Conservation (phyloP, 768 basidiomycete species). For the Phylloporus arenicola region DNA sequence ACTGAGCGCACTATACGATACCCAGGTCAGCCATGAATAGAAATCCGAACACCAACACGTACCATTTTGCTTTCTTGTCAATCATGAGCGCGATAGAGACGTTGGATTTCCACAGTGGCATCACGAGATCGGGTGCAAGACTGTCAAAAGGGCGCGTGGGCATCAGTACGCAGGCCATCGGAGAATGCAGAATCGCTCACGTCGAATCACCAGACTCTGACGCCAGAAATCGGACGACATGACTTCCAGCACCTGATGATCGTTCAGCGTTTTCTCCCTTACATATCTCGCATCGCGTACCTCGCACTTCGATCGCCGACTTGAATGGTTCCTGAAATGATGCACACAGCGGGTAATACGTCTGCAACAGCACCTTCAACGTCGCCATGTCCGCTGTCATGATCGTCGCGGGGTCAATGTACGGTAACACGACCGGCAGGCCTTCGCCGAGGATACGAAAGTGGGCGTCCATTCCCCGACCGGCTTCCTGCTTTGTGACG, state of each 20-base stretch:
- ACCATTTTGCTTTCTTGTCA: conserved; percentile 97
- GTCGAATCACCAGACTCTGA: conserved; percentile 46
- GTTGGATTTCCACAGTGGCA: conserved; percentile 96
- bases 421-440: conserved; percentile 77
- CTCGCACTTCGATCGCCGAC: conserved; percentile 43
- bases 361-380: conserved; percentile 62
- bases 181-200: conserved; percentile 36
- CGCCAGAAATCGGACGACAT: conserved; percentile 63
- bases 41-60: conserved; percentile 1
- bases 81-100: conserved; percentile 87
- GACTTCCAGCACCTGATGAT: conserved; percentile 56
- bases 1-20: conserved; percentile 65
- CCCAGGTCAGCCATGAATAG: not conserved
- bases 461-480: conserved; percentile 48
- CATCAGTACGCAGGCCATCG: not conserved
- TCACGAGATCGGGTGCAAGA: conserved; percentile 69
- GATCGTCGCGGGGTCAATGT: conserved; percentile 59
- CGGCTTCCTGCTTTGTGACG: conserved; percentile 83
- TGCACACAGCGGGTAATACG: conserved; percentile 76
- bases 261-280: not conserved
- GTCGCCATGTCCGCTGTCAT: conserved; percentile 50
- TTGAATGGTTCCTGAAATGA: conserved; percentile 59
- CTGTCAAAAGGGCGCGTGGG: conserved; percentile 30
- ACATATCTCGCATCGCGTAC: conserved; percentile 47
- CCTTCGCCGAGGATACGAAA: conserved; percentile 85